Evolutionary conservation across 2,329 filamentous ascomycete genomes (phyloP), one percentile per base, ranked within the genome.

Genomic region (Rutstroemia sp.): DNA sequence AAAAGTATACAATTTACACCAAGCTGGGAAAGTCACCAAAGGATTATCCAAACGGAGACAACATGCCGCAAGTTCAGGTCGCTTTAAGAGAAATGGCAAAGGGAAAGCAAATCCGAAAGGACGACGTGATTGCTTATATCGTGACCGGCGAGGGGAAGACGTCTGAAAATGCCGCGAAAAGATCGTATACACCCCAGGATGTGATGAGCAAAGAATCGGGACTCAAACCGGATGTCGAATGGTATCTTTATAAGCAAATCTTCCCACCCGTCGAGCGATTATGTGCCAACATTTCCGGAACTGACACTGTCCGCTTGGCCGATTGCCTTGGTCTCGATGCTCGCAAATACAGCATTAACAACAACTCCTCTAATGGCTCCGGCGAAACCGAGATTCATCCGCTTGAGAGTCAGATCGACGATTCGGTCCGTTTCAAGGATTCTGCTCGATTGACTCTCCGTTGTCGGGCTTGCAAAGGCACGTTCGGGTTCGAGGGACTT

Each of bases 201-300:
- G 84, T 95, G 17, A 76, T 89, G 58, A 95, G 94, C 68, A 69
- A 82, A 16, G 88, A 88, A 63, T 84, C 86, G 1, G 86, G 77
- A 1, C 79, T 99, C 6, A 80, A 86, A 57, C 89, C 92, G 2
- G 94, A 99, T 68, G 82, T 96, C n/a, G 94, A 99, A 69, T 97
- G 92, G 82, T 99, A 99, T 71, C 83, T 99, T 41, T 87, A 90
- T 76, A 99, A 99, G 76, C 94, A 99, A 72, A 96, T 99, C 58
- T 90, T 99, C 73, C 94, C 94, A 10, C 94, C 94, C 0, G 94
- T 99, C 25, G 94, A 99, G 75, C 89, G 94, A 79, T 84, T 99
- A 21, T 99, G 94, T 70, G 94, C 92, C 59, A 96, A 95, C 58
- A 96, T 99, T 66, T 83, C 83, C 14, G 94, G 94, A 58, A 99